phyloP scores from a whole-genome alignment of 805 yeast genomes.

The Hemisphaericaspora nanyangensis region DNA sequence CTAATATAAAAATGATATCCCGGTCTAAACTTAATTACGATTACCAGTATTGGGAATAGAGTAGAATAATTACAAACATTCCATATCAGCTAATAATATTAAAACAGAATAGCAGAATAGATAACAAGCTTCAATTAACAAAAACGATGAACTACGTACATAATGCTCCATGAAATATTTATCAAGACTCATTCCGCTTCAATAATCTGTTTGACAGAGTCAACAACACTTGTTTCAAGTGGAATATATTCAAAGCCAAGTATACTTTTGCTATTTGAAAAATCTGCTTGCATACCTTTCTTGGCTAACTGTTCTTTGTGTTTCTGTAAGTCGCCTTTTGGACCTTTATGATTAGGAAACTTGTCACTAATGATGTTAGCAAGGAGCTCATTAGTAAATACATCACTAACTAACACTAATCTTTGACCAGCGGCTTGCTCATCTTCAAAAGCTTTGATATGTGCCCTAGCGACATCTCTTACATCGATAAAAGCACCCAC shows the following conservation, averaged over 20 bases:
- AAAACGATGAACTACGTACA: no score
- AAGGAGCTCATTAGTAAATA: conserved; percentile 23
- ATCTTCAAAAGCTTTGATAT: conserved; percentile 23
- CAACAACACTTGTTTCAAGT: conserved; percentile 37
- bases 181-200: no score
- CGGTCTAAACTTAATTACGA: no score
- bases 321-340: conserved; percentile 12
- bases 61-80: no score
- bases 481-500: conserved; percentile 16
- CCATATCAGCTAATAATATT: no score
- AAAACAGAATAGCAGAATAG: no score
- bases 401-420: conserved; percentile 13
- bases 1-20: no score
- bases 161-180: no score
- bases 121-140: no score
- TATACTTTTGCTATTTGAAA: conserved; percentile 4
- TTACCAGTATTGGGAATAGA: no score
- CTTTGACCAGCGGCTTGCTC: conserved; percentile 20
- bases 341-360: conserved; percentile 27
- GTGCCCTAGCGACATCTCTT: conserved; percentile 23
- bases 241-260: conserved; percentile 24
- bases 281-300: neutral
- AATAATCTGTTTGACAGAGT: conserved; percentile 36
- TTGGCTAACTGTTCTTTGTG: neutral
- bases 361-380: conserved; percentile 30